Base-by-base conservation (phyloP, 2,329 filamentous ascomycete species). In the Periconia sp. region DNA sequence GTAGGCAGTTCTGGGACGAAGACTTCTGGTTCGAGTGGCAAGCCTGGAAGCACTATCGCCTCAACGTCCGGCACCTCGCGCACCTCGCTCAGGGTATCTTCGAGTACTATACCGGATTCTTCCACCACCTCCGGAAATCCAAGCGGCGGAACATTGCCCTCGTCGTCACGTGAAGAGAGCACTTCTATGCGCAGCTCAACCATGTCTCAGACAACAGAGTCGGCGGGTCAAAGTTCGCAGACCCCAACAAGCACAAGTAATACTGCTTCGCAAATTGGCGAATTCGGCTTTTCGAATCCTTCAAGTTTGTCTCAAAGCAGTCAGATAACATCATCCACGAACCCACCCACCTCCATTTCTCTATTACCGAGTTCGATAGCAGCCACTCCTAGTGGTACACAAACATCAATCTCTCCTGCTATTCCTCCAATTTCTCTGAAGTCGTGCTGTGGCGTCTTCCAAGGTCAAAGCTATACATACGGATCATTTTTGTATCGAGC, bases 371-470 rank as follows among this genome's bases (percentile, higher is more conserved):
- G 23, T 27, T 27, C 23, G 3, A 3, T 5, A 27, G 23, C 8
- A 27, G 5, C 8, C 23, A 27, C 23, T 27, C 23, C 23, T 27
- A 27, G 23, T 8, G 23, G 23, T 27, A 27, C 23, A 27, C 3
- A 27, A 27, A 27, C 23, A 27, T 27, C 23, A 27, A 27, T 27
- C 5, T 27, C 23, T 8, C 8, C 23, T 27, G 23, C 23, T 27
- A 27, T 3, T 27, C 23, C 23, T 27, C 8, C 8, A 8, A 27
- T 27, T 27, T 8, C 23, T 27, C 8, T 45, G 27, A 20, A 41
- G 9, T 31, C 17, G 19, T 53, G 51, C 19, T 53, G 51, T 18
- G 46, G 51, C 23, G 46, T 53, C 6, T n/a, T 27, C n/a, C 17
- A 31, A 19, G 42, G 51, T 13, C 41, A 49, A 41, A 30, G 1